These are phyloP conservation scores for Cutaneotrichosporon dermatis DNA, from an alignment of 1,284 basidiomycete genomes.

Conservation along the genomic window DNA sequence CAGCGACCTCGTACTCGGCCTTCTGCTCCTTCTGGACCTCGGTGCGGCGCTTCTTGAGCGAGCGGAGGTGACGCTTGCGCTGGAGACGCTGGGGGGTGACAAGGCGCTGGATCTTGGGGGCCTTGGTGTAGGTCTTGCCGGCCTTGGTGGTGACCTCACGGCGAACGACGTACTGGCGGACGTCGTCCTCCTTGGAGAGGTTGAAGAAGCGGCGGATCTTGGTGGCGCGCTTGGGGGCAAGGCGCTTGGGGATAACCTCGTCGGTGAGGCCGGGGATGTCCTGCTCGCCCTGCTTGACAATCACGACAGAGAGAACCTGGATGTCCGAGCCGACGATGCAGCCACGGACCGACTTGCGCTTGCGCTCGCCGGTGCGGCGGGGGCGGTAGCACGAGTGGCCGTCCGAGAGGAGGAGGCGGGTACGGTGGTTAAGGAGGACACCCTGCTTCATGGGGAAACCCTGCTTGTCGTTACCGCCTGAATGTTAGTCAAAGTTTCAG, in stretches of 20 bases:
- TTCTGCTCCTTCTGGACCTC: conserved; percentile 93
- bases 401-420: conserved; percentile 86
- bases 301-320: conserved; percentile 86
- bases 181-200: conserved; percentile 95
- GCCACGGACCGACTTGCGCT: conserved; percentile 96
- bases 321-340: conserved; percentile 98
- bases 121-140: conserved; percentile 96
- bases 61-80: conserved; percentile 87
- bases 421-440: conserved; percentile 91
- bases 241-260: conserved; percentile 85
- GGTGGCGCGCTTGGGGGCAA: conserved; percentile 75
- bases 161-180: conserved; percentile 87
- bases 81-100: conserved; percentile 94
- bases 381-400: conserved; percentile 97
- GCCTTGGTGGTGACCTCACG: conserved; percentile 92
- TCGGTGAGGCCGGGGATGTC: conserved; percentile 94
- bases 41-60: conserved; percentile 82
- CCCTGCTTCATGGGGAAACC: conserved; percentile 84
- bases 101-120: conserved; percentile 68
- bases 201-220: conserved; percentile 99
- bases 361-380: conserved; percentile 91
- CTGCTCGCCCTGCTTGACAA: conserved; percentile 94
- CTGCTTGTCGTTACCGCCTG: conserved; percentile 51
- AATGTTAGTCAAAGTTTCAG: conserved; percentile 1
- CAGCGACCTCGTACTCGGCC: conserved; percentile 80